Conservation (phyloP, 208 protist genomes). For the Naegleria fowleri region DNA sequence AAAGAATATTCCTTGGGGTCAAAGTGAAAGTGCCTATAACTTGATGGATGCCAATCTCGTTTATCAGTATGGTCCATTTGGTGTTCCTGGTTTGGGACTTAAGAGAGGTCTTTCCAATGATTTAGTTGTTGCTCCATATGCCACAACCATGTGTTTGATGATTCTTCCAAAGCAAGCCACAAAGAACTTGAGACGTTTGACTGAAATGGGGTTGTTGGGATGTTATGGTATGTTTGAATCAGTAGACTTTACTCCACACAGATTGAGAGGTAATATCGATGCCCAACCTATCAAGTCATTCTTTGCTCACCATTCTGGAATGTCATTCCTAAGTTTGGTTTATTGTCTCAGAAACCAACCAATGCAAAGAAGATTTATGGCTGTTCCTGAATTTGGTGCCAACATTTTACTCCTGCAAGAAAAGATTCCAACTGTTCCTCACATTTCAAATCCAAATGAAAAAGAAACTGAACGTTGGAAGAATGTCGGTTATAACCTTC, state of each 20-base stretch:
- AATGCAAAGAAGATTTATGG: slow-evolving; percentile 22
- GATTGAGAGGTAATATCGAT: slow-evolving; percentile 15
- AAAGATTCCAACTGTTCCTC: slow-evolving; percentile 26
- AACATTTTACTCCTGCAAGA: not conserved
- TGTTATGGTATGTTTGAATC: slow-evolving; percentile 25
- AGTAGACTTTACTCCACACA: slow-evolving; percentile 20
- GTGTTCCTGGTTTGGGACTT: slow-evolving; percentile 21
- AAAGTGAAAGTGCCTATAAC: slow-evolving; percentile 6
- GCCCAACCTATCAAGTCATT: slow-evolving; percentile 10
- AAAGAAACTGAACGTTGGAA: slow-evolving; percentile 10
- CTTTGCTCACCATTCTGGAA: slow-evolving; percentile 18
- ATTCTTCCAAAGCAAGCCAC: not conserved
- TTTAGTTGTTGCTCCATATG: slow-evolving; percentile 21
- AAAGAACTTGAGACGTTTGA: not conserved
- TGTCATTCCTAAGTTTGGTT: not conserved
- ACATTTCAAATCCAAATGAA: slow-evolving; percentile 20
- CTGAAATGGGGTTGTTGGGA: not conserved
- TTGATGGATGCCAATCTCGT: slow-evolving; percentile 24
- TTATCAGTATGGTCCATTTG: slow-evolving; percentile 25
- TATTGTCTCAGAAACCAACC: not conserved
- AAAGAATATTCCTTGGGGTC: slow-evolving; percentile 27
- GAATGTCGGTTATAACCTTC: not conserved
- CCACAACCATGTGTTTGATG: not conserved
- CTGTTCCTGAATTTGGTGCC: not conserved
- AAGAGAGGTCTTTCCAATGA: slow-evolving; percentile 22